Evolutionary conservation across 805 yeast species (phyloP).

Genomic region (Starmerella stigmatis): DNA sequence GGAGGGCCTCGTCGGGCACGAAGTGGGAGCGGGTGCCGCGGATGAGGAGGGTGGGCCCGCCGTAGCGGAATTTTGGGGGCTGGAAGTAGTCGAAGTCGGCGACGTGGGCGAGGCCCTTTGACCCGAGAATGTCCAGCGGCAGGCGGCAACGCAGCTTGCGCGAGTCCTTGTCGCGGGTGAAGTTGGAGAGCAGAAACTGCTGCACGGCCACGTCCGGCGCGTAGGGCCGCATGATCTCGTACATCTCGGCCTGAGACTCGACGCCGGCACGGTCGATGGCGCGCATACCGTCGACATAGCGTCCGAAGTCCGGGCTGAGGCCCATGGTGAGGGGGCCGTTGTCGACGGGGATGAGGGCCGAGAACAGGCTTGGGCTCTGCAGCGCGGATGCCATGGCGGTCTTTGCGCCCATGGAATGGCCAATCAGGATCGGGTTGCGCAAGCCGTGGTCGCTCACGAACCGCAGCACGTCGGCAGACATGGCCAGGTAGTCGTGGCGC

Average conservation of each 20-base stretch:
- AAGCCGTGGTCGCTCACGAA: constrained; percentile 45
- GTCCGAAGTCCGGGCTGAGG: constrained; percentile 49
- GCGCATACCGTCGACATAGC: constrained; percentile 54
- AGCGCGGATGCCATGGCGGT: constrained; percentile 80
- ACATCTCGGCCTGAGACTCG: constrained; percentile 54
- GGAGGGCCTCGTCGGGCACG: constrained; percentile 71
- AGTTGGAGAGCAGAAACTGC: constrained; percentile 67
- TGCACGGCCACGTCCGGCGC: constrained; percentile 53
- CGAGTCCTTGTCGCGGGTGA: constrained; percentile 37
- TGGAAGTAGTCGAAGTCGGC: constrained; percentile 65
- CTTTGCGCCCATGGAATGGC: constrained; percentile 68
- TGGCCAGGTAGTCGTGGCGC: constrained; percentile 64
- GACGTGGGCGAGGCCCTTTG: constrained; percentile 51
- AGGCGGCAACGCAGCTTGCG: constrained; percentile 40
- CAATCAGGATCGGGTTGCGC: constrained; percentile 30
- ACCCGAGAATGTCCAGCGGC: constrained; percentile 64
- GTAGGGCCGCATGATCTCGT: constrained; percentile 47
- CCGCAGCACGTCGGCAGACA: constrained; percentile 75
- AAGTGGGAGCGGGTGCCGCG: constrained; percentile 69
- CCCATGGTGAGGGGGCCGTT: constrained; percentile 73
- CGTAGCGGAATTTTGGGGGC: constrained; percentile 43
- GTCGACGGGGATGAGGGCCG: constrained; percentile 66
- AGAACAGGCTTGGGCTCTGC: constrained; percentile 49
- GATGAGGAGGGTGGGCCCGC: constrained; percentile 66
- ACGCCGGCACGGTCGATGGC: constrained; percentile 42